Evolutionary conservation across 2,329 filamentous ascomycete genomes (phyloP).

Genomic region (Trichoderma sp.): DNA sequence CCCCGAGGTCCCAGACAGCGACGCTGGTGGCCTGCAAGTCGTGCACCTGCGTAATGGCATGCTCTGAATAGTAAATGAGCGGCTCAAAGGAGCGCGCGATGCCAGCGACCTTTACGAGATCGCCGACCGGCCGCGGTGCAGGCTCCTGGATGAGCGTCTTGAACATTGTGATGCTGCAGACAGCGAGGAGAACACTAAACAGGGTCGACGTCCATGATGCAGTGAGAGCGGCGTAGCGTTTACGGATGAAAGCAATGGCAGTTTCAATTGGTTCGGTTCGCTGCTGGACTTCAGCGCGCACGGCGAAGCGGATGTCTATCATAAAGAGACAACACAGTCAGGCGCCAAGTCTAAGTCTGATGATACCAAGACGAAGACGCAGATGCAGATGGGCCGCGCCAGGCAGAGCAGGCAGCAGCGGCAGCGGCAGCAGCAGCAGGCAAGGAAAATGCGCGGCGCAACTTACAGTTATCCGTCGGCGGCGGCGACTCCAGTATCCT

Average conservation of each 20-base stretch:
- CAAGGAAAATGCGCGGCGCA: constrained; percentile 23
- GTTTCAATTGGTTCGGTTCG: constrained; percentile 80
- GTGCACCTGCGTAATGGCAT: constrained; percentile 79
- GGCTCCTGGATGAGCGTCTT: constrained; percentile 69
- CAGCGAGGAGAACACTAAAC: constrained; percentile 56
- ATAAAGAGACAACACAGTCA: background rate
- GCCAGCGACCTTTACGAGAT: constrained; percentile 85
- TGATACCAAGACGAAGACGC: background rate
- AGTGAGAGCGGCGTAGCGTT: constrained; percentile 59
- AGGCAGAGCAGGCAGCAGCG: background rate
- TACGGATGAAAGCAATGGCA: constrained; percentile 61
- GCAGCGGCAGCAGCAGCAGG: constrained; percentile 12
- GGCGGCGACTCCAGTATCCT: constrained; percentile 27
- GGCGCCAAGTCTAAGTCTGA: background rate
- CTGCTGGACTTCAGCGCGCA: constrained; percentile 85
- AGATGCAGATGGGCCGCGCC: background rate
- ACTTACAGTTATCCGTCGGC: constrained; percentile 51
- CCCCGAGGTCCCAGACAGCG: constrained; percentile 91
- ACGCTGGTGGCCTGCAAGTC: constrained; percentile 89
- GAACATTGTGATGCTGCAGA: constrained; percentile 65
- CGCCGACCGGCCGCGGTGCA: constrained; percentile 45
- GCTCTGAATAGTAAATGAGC: constrained; percentile 90
- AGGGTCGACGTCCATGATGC: constrained; percentile 68
- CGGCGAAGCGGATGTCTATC: constrained; percentile 83
- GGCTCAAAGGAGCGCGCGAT: constrained; percentile 91